Evolutionary conservation across 495 filamentous ascomycete genomes (phyloP), one percentile per base, ranked within the genome.

Genomic region (Podospora bellae-mahoneyi): DNA sequence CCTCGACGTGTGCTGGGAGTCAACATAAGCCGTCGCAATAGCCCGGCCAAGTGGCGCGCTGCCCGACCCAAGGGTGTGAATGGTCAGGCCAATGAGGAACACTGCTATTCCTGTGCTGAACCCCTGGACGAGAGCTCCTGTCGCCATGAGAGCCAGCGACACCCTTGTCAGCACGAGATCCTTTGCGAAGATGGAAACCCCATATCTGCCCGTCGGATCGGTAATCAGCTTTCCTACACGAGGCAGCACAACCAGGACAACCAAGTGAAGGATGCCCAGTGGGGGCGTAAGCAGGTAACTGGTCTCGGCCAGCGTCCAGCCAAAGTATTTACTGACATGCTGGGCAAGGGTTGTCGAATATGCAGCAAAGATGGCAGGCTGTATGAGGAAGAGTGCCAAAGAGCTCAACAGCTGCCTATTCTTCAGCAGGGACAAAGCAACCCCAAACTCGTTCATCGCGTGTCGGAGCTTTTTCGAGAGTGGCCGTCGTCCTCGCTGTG

Each of bases 261-360:
- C 71, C 27, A 88, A 80, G 19, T 82, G 83, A 16, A 88, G 74
- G 1, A 80, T 75, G 2, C 81, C 80, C 66, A 83, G 81, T 39
- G 84, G 81, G 0, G 71, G 71, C 0, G 83, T 80, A 5, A 87
- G 75, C 28, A 88, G 79, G 60, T 87, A 80, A 44, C 83, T 88
- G 9, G 87, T 81, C 62, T 84, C 73, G 0, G 86, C 83, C 6
- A 89, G 69, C 4, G 79, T 84, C 81, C 84, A 84, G 13, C 78
- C 76, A 69, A 87, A 89, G 48, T 86, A 80, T 3, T 80, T 84
- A 64, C 85, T 88, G 23, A 86, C 81, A 70, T 88, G 87, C 69
- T 88, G 86, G 5, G 82, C 71, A 18, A 89, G 73, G 64, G 69
- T 73, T 69, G 79, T 79, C 3, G 82, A 77, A 28, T 82, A 82